These are phyloP conservation scores for Aspergillus vadensis DNA, from an alignment of 2,329 filamentous ascomycete genomes.

Conservation along the genomic window DNA sequence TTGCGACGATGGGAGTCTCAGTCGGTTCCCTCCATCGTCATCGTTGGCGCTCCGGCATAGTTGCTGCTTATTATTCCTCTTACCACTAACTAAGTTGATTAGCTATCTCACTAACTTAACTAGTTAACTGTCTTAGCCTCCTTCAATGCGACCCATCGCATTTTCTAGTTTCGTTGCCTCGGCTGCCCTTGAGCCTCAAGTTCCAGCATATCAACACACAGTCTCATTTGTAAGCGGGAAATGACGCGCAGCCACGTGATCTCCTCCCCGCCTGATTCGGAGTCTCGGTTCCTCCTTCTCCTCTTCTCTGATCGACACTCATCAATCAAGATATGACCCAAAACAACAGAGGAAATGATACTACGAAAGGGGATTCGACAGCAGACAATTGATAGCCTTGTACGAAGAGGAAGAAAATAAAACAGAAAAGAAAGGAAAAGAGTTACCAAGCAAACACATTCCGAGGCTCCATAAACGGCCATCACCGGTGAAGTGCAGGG, in stretches of 20 bases:
- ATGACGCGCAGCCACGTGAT: neutral
- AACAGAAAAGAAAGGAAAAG: neutral
- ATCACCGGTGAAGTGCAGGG: neutral
- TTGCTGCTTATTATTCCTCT: no score
- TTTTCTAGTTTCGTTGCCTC: neutral
- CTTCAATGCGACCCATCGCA: neutral
- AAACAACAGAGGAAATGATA: no score
- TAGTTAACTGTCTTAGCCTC: no score
- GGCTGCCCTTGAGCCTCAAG: neutral
- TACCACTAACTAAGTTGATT: no score
- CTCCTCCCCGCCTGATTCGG: neutral
- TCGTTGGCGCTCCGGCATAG: neutral
- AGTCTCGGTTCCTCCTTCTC: neutral
- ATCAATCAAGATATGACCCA: no score
- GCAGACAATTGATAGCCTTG: no score
- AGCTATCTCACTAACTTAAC: no score
- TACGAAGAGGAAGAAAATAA: neutral
- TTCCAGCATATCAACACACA: no score
- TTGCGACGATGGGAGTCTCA: conserved; percentile 1
- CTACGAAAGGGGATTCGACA: no score
- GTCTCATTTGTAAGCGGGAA: no score
- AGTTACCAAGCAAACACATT: neutral
- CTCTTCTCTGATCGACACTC: neutral
- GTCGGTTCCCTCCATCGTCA: neutral
- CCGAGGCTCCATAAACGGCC: neutral